Evolutionary conservation across 495 filamentous ascomycete species (phyloP), one percentile per base, ranked within the genome.

Genomic region (Penicillium argentinense): DNA sequence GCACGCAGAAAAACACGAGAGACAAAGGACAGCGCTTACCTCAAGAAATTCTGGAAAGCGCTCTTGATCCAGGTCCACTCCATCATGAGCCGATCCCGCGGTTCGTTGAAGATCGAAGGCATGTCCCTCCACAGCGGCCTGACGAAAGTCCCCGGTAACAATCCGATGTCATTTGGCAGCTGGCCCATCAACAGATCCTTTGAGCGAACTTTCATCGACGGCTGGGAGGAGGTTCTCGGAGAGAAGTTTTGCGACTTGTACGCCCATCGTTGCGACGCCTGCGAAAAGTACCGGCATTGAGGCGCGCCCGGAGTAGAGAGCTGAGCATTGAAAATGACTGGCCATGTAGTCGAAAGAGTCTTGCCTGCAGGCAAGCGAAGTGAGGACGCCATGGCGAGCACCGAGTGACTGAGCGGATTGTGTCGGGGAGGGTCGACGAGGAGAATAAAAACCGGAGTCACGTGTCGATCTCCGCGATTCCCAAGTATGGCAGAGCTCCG

Each of bases 131-230:
- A 74, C 9, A 75, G 64, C n/a, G 81, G 82, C 63, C 71, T 73
- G 16, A 86, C 67, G 50, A 82, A 84, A 4, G 83, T 85, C 54
- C 79, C 74, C 25, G 63, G 62, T 36, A 83, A 60, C 13, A 83
- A 29, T 13, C 80, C 80, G 25, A 82, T 56, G 60, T 84, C 81
- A 45, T 73, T 67, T 4, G 70, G 72, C 18, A 76, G 22, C 9
- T 69, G 56, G 1, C 49, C 18, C 7, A 45, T 45, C 9, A 49
- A 30, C 16, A 65, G 39, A 11, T 64, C 57, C 26, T 58, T 67
- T 9, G 54, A 39, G 27, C 59, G 46, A 4, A 71, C 56, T 39
- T 56, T 68, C 55, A 75, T 53, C 54, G 74, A 78, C n/a, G 56
- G 67, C 39, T 75, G 64, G 16, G 63, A 36, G n/a, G 62, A 19